Percentiles rank a stretch among this genome's conserved stretches.
phyloP scores from a whole-genome alignment of 2,329 filamentous ascomycete species.

The Aureobasidium leucospermi region DNA sequence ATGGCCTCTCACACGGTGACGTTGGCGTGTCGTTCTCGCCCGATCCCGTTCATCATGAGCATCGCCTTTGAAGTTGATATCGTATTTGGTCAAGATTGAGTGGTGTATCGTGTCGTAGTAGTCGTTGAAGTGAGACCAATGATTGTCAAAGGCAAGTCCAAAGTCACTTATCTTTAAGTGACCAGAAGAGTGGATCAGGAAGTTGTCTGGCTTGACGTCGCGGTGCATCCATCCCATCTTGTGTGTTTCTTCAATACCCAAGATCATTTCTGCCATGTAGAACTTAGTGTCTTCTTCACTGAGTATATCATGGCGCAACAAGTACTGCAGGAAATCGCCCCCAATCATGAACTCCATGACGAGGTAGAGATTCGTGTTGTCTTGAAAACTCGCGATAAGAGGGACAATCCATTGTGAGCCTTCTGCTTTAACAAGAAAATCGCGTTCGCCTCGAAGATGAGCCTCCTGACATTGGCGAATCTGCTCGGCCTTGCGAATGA shows the following conservation, averaged over 20 bases:
- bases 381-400: conserved; percentile 82
- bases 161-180: conserved; percentile 97
- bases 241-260: conserved; percentile 90
- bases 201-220: conserved; percentile 96
- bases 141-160: conserved; percentile 87
- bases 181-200: conserved; percentile 78
- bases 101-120: conserved; percentile 84
- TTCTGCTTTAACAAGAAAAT: conserved; percentile 83
- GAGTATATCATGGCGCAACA: conserved; percentile 79
- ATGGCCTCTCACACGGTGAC: conserved; percentile 16
- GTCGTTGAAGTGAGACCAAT: conserved; percentile 84
- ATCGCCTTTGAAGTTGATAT: conserved; percentile 68
- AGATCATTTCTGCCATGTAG: conserved; percentile 92
- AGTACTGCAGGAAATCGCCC: conserved; percentile 80
- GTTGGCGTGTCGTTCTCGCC: background rate
- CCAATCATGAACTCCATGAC: conserved; percentile 99
- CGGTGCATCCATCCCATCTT: conserved; percentile 84
- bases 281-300: conserved; percentile 72
- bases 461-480: conserved; percentile 84
- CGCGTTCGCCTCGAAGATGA: conserved; percentile 81
- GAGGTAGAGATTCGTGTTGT: conserved; percentile 74
- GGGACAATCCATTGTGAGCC: conserved; percentile 88
- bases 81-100: conserved; percentile 66
- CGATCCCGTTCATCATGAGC: conserved; percentile 51
- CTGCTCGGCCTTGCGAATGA: conserved; percentile 92